Conservation (phyloP, 768 basidiomycete species). For the Mycena floridula region DNA sequence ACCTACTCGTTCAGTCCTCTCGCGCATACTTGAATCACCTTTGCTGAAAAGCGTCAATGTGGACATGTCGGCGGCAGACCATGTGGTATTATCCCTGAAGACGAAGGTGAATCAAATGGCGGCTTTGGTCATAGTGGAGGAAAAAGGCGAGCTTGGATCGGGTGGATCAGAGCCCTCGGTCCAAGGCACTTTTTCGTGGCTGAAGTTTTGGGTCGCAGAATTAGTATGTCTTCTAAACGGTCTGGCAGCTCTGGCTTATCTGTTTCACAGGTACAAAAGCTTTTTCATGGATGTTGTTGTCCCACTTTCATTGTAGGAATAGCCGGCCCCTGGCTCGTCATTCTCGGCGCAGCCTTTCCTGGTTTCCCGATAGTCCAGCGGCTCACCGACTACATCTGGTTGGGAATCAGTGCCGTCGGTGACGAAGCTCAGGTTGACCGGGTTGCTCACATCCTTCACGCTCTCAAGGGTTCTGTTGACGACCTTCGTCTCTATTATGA, state of each 20-base stretch:
- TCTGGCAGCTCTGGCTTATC: background rate
- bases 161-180: background rate
- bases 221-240: background rate
- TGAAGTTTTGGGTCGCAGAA: background rate
- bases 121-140: background rate
- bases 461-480: background rate
- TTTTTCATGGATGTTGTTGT: slow-evolving; percentile 5
- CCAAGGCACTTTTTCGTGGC: background rate
- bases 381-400: slow-evolving; percentile 15
- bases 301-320: slow-evolving; percentile 17
- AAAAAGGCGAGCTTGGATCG: background rate
- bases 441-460: slow-evolving; percentile 2
- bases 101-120: background rate
- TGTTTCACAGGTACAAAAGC: background rate
- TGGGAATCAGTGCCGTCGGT: background rate
- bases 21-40: background rate
- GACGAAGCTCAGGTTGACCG: background rate
- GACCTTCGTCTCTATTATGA: slow-evolving; percentile 4
- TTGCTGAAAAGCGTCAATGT: background rate
- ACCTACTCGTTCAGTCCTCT: background rate
- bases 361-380: slow-evolving; percentile 13
- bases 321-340: slow-evolving; percentile 15
- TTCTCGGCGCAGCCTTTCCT: slow-evolving; percentile 18
- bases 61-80: background rate
- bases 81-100: background rate